Evolutionary conservation across 345 rosid species (phyloP).

Genomic region (Murraya koenigii): DNA sequence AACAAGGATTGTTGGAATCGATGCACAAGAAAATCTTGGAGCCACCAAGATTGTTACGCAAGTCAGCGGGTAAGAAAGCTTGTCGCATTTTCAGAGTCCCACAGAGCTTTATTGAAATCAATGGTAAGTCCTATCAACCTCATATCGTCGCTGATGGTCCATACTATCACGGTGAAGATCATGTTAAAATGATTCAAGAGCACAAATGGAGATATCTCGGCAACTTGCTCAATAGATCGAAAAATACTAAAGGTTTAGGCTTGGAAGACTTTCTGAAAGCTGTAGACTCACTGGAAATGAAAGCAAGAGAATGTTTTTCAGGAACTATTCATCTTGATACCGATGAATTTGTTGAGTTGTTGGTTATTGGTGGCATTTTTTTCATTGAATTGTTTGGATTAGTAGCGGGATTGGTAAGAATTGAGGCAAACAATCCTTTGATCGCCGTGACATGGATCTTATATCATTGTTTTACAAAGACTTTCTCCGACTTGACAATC

Average conservation of each 20-base stretch:
- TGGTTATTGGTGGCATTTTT: slow-evolving; percentile 72
- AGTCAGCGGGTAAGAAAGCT: slow-evolving; percentile 33
- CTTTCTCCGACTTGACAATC: slow-evolving; percentile 51
- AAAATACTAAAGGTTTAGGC: slow-evolving; percentile 8
- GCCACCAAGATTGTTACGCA: slow-evolving; percentile 40
- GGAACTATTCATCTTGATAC: slow-evolving; percentile 39
- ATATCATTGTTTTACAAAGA: slow-evolving; percentile 65
- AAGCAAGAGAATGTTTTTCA: slow-evolving; percentile 68
- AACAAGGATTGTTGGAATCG: slow-evolving; percentile 27
- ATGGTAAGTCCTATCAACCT: slow-evolving; percentile 61
- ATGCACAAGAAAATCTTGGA: slow-evolving; percentile 43
- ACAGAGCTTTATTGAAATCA: slow-evolving; percentile 40
- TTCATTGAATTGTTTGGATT: slow-evolving; percentile 59
- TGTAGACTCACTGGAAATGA: slow-evolving; percentile 34
- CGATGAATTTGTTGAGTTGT: slow-evolving; percentile 54
- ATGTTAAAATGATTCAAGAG: slow-evolving; percentile 66
- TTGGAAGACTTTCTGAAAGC: slow-evolving; percentile 48
- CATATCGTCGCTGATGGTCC: slow-evolving; percentile 76
- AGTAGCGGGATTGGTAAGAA: slow-evolving; percentile 33
- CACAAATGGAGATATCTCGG: slow-evolving; percentile 78
- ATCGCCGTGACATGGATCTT: slow-evolving; percentile 70
- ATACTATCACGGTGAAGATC: slow-evolving; percentile 44
- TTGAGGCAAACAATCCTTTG: slow-evolving; percentile 58
- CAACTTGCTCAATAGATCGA: slow-evolving; percentile 36
- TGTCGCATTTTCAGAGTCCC: slow-evolving; percentile 56